phyloP scores from a whole-genome alignment of 768 basidiomycete genomes.

The Hysterangium stoloniferum region DNA sequence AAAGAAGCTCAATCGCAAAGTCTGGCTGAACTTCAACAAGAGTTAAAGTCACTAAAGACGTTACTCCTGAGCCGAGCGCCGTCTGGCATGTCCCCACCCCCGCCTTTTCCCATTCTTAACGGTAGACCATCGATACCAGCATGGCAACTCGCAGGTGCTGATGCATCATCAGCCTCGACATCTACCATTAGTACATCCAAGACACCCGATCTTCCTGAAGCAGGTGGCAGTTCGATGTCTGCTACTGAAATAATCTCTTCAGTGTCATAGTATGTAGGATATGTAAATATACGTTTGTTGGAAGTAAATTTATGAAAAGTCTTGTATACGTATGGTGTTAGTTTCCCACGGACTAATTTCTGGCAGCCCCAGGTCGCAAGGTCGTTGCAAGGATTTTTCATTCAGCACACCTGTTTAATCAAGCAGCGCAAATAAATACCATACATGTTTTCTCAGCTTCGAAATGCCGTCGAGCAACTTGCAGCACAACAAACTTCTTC shows the following conservation, averaged over 20 bases:
- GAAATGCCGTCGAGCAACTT: conserved; percentile 64
- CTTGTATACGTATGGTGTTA: not conserved
- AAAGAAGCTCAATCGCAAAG: conserved; percentile 80
- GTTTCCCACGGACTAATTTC: not conserved
- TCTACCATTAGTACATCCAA: not conserved
- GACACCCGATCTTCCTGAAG: too few species aligned
- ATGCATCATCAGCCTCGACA: conserved; percentile 18
- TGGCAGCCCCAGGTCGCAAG: too few species aligned
- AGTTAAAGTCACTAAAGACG: conserved; percentile 90
- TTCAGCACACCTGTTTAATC: not conserved
- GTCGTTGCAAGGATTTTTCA: too few species aligned
- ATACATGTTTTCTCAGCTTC: conserved; percentile 68
- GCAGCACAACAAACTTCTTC: conserved; percentile 41
- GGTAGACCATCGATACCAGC: conserved; percentile 75
- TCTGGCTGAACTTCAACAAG: conserved; percentile 81
- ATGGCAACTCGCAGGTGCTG: conserved; percentile 69
- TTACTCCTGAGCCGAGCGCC: conserved; percentile 72
- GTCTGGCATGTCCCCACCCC: conserved; percentile 36
- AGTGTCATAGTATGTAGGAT: too few species aligned
- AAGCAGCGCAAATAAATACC: not conserved
- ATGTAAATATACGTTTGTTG: too few species aligned
- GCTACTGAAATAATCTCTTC: too few species aligned
- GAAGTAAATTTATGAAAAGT: not conserved
- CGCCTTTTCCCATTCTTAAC: conserved; percentile 38
- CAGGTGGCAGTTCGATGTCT: too few species aligned